These are phyloP conservation scores for Cyclotella atomus DNA, from an alignment of 108 stramenopile species.

Conservation along the genomic window DNA sequence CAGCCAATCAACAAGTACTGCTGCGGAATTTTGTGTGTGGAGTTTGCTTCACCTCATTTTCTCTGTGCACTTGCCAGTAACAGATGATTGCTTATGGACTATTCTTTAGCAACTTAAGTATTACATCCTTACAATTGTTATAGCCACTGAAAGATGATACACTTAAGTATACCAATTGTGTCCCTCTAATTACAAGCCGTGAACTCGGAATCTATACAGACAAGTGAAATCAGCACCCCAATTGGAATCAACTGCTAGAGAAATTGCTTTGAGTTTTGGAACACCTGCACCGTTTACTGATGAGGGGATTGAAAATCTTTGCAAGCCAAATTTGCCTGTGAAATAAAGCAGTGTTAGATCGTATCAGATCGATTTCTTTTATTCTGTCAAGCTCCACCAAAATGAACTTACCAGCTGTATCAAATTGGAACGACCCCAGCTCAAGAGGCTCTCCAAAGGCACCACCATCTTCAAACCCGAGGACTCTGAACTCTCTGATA, in stretches of 20 bases:
- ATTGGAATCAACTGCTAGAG: slow-evolving; percentile 81
- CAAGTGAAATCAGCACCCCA: slow-evolving; percentile 77
- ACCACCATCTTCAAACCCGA: slow-evolving; percentile 67
- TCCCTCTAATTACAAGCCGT: slow-evolving; percentile 46
- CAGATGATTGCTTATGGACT: too few relatives aligned
- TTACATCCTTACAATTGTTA: too few relatives aligned
- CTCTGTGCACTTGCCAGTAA: too few relatives aligned
- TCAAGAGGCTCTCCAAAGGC: slow-evolving; percentile 60
- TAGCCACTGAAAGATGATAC: too few relatives aligned
- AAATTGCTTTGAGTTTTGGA: slow-evolving; percentile 67
- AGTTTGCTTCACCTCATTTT: too few relatives aligned
- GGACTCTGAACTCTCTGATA: slow-evolving; percentile 61
- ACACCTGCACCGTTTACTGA: slow-evolving; percentile 47
- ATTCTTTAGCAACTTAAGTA: too few relatives aligned
- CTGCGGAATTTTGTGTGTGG: slow-evolving; percentile 13
- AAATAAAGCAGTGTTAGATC: slow-evolving; percentile 8
- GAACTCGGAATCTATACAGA: slow-evolving; percentile 84
- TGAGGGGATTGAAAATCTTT: slow-evolving; percentile 62
- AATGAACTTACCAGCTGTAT: slow-evolving; percentile 16
- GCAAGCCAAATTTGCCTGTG: slow-evolving; percentile 34
- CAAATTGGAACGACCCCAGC: slow-evolving; percentile 65
- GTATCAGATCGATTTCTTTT: too few relatives aligned
- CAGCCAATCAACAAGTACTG: slow-evolving; percentile 16
- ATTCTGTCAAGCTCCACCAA: too few relatives aligned
- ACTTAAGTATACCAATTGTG: too few relatives aligned